phyloP scores from a whole-genome alignment of 768 basidiomycete species.

The Candolleomyces eurysporus region DNA sequence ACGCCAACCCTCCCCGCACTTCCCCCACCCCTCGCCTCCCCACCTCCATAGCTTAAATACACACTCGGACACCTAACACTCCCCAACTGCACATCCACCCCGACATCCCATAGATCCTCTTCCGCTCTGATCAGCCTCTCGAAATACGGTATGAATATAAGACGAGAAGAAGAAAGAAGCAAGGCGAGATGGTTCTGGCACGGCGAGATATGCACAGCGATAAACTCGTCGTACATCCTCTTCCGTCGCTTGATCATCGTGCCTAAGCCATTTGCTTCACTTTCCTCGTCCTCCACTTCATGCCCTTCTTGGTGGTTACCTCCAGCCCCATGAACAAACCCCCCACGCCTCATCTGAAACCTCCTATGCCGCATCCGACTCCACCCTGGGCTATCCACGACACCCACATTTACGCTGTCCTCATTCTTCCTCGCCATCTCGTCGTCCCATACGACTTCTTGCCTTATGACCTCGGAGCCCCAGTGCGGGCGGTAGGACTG shows the following conservation, averaged over 20 bases:
- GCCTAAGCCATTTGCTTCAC: too few relatives aligned
- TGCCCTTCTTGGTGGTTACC: not conserved
- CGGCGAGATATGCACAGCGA: slow-evolving; percentile 49
- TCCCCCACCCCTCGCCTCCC: slow-evolving; percentile 8
- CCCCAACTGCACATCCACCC: slow-evolving; percentile 40
- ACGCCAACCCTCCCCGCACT: slow-evolving; percentile 36
- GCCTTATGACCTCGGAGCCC: slow-evolving; percentile 6
- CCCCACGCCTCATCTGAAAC: too few relatives aligned
- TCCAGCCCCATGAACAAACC: too few relatives aligned
- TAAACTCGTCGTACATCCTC: slow-evolving; percentile 39
- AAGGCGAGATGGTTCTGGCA: slow-evolving; percentile 49
- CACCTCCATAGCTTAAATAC: slow-evolving; percentile 50
- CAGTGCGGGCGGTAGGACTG: slow-evolving; percentile 1
- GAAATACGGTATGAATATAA: slow-evolving; percentile 43
- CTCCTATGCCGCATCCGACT: not conserved
- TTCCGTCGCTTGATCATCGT: not conserved
- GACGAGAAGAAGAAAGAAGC: slow-evolving; percentile 34
- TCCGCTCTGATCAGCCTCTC: slow-evolving; percentile 29
- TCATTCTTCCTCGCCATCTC: slow-evolving; percentile 11
- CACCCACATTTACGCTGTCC: slow-evolving; percentile 2
- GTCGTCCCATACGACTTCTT: slow-evolving; percentile 10
- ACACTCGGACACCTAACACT: slow-evolving; percentile 35
- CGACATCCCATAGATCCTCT: slow-evolving; percentile 28
- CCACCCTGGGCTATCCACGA: not conserved
- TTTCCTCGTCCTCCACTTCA: not conserved